Conservation (phyloP, 1,284 basidiomycete genomes). For the Nidula niveotomentosa region DNA sequence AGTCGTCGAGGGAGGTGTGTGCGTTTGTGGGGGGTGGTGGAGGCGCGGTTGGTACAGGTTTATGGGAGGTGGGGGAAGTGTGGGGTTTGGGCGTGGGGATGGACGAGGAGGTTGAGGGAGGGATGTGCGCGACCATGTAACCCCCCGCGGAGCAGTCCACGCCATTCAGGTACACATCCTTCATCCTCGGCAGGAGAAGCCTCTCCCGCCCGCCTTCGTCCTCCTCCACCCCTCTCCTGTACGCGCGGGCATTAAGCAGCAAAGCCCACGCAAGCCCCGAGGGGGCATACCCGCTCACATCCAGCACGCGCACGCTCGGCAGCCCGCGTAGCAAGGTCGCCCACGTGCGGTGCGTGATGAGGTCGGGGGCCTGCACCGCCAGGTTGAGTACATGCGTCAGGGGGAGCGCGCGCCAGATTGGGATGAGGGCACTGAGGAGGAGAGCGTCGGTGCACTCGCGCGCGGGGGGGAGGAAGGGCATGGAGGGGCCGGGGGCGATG, state of each 20-base stretch:
- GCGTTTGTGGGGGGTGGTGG: conserved; percentile 14
- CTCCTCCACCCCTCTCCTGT: conserved; percentile 12
- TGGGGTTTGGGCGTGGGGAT: conserved; percentile 12
- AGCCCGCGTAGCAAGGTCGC: conserved; percentile 24
- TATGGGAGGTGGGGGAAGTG: too few species aligned
- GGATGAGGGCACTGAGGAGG: conserved; percentile 23
- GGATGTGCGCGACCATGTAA: conserved; percentile 24
- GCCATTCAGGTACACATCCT: conserved; percentile 32
- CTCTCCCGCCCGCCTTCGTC: conserved; percentile 15
- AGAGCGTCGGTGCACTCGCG: conserved; percentile 21
- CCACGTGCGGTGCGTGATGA: conserved; percentile 37
- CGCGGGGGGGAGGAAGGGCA: too few species aligned
- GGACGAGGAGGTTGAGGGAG: conserved; percentile 10
- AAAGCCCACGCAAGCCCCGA: conserved; percentile 36
- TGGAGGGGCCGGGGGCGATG: conserved; percentile 21
- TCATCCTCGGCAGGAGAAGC: conserved; percentile 28
- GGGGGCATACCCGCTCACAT: conserved; percentile 30
- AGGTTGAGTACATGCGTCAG: conserved; percentile 27
- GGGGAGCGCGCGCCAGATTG: conserved; percentile 29
- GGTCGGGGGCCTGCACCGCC: conserved; percentile 29
- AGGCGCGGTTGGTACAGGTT: too few species aligned
- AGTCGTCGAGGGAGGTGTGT: conserved; percentile 32
- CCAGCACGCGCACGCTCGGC: conserved; percentile 27
- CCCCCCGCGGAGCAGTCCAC: conserved; percentile 36
- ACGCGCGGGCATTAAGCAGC: conserved; percentile 29